These are phyloP conservation scores for Agapanthus africanus DNA, from an alignment of 106 monocot species.

Conservation along the genomic window DNA sequence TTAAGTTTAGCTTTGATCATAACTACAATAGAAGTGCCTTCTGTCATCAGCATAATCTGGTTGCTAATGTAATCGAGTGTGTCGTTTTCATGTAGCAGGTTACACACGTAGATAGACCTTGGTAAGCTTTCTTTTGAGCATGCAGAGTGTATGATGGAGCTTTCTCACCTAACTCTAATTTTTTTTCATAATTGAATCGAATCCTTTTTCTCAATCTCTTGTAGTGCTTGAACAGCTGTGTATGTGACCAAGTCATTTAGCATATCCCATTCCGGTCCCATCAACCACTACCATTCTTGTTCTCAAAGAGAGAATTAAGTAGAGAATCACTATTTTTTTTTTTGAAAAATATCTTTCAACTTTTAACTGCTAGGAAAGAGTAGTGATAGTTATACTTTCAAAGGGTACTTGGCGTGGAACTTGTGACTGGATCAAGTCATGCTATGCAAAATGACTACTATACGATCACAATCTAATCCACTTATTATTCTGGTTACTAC, in stretches of 20 bases:
- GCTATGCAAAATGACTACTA: too few relatives aligned
- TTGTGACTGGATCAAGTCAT: too few relatives aligned
- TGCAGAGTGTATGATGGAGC: constrained; percentile 11
- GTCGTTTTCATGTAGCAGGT: constrained; percentile 14
- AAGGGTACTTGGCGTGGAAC: too few relatives aligned
- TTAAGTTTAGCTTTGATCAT: background rate
- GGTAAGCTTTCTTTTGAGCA: background rate
- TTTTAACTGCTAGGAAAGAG: too few relatives aligned
- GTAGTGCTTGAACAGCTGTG: background rate
- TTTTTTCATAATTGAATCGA: background rate
- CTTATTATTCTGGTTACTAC: too few relatives aligned
- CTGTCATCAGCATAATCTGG: background rate
- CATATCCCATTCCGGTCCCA: too few relatives aligned
- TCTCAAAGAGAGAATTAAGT: too few relatives aligned
- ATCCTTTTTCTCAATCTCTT: background rate
- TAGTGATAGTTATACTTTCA: background rate
- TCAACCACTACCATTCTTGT: too few relatives aligned
- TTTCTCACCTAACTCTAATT: constrained; percentile 13
- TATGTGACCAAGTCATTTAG: background rate
- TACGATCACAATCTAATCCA: too few relatives aligned
- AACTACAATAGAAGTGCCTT: too few relatives aligned
- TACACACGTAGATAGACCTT: constrained; percentile 9
- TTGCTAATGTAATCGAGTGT: background rate
- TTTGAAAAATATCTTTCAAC: too few relatives aligned
- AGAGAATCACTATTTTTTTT: too few relatives aligned